Evolutionary conservation across 257 asterid species (phyloP), one percentile per base, ranked within the genome.

Genomic region (Nicotiana paniculata): DNA sequence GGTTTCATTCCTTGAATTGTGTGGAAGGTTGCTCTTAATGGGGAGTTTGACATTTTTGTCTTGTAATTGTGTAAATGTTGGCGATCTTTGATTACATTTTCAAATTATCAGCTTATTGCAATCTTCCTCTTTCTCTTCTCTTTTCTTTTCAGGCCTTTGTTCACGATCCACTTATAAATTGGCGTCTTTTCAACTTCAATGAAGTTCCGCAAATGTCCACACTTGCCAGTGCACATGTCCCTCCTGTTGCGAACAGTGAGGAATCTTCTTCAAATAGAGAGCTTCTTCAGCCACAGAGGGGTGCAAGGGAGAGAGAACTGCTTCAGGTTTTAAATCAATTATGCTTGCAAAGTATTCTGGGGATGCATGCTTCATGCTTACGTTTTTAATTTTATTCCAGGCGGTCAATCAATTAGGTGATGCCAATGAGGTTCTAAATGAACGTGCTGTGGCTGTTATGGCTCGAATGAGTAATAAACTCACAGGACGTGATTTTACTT

Each of bases 111-210:
- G 26, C 63, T 26, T 51, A 51, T 74, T 74, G 53, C 17, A 13
- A 24, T 74, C 62, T 24, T 48, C 15, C 37, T 48, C 21, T 17
- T 12, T 30, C 43, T 35, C 12, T 59, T 59, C 18, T 57, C 2
- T 43, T 24, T 5, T 35, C 68, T 66, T 77, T 87, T 63, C 95
- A 96, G 99, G 99, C 99, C 28, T 96, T 96, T 89, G 99, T 96
- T 89, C 99, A 96, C 21, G 99, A 96, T 82, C 99, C 99, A 81
- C 91, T 96, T 32, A 96, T 96, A 86, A 96, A 96, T 78, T 96
- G 99, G 99, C 99, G 99, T 82, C 95, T 96, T 39, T 96, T 96
- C 91, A 96, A 96, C 92, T 94, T 96, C 85, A 96, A 96, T 55
- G 99, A 96, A 91, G 97, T 92, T 80, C 96, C 99, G 4, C 97